Conservation (phyloP, 148 eudicot genomes). For the Silene latifolia region DNA sequence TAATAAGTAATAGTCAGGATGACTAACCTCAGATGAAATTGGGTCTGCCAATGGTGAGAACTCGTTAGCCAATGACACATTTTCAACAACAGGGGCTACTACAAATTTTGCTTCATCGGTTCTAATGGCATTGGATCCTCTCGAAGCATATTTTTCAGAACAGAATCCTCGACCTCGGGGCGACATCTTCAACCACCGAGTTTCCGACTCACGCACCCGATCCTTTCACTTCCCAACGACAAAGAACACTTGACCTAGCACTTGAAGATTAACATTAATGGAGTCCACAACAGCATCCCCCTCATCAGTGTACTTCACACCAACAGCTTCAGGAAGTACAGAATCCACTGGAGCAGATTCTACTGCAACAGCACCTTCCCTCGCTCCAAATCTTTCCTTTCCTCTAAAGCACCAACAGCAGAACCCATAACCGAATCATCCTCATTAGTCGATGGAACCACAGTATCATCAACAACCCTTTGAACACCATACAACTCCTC, state of each 20-base stretch:
- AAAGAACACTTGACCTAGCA: slow-evolving; percentile 36
- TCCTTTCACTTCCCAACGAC: slow-evolving; percentile 29
- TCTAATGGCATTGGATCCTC: slow-evolving; percentile 16
- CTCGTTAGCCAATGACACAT: no score
- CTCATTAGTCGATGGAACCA: slow-evolving; percentile 26
- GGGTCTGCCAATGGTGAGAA: no score
- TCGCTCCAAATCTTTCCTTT: no score
- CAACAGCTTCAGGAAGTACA: no score
- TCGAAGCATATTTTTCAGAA: slow-evolving; percentile 23
- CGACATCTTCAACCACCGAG: slow-evolving; percentile 24
- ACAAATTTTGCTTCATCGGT: no score
- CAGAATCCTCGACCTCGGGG: slow-evolving; percentile 13
- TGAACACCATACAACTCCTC: no score
- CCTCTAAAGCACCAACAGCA: slow-evolving; percentile 24
- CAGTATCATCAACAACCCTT: slow-evolving; percentile 23
- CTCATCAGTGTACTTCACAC: no score
- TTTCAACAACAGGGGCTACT: no score
- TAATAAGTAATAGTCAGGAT: no score
- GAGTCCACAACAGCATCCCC: slow-evolving; percentile 42
- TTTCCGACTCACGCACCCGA: slow-evolving; percentile 7
- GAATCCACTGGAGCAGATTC: no score
- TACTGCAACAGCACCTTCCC: slow-evolving; percentile 16
- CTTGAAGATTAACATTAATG: slow-evolving; percentile 35
- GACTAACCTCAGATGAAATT: no score
- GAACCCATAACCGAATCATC: slow-evolving; percentile 34